phyloP scores from a whole-genome alignment of 352 stramenopile species.

The Phytophthora uliginosa region DNA sequence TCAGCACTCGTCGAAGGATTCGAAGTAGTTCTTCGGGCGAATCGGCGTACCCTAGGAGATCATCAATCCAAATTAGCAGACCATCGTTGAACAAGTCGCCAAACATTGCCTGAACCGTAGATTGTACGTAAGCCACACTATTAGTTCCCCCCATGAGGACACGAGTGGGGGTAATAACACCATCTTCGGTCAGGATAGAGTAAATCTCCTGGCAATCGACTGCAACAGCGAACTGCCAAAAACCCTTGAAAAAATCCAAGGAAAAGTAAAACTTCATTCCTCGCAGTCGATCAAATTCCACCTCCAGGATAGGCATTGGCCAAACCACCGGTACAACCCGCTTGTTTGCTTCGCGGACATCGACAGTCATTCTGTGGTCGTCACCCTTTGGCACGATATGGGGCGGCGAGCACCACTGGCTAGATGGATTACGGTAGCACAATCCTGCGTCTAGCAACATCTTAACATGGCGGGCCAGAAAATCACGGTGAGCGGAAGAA shows the following conservation, averaged over 20 bases:
- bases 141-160: constrained; percentile 26
- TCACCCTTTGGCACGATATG: background rate
- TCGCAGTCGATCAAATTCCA: background rate
- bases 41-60: constrained; percentile 6
- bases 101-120: constrained; percentile 25
- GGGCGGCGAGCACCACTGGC: background rate
- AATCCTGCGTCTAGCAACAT: background rate
- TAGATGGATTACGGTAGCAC: background rate
- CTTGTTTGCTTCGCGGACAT: background rate
- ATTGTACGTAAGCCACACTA: constrained; percentile 24
- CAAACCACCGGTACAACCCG: background rate
- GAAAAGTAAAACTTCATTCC: background rate
- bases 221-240: constrained; percentile 25
- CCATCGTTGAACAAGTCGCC: constrained; percentile 24
- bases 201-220: constrained; percentile 19
- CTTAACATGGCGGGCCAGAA: background rate
- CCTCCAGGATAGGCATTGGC: background rate
- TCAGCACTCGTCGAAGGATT: constrained; percentile 8
- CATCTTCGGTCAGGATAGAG: constrained; percentile 21
- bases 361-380: background rate
- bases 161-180: constrained; percentile 19
- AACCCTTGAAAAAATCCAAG: constrained; percentile 20
- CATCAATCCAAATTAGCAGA: constrained; percentile 24
- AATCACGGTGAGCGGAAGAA: background rate
- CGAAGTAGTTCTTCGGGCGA: constrained; percentile 1